These are phyloP conservation scores for Penicillium sp. DNA, from an alignment of 2,329 filamentous ascomycete species.

Conservation along the genomic window DNA sequence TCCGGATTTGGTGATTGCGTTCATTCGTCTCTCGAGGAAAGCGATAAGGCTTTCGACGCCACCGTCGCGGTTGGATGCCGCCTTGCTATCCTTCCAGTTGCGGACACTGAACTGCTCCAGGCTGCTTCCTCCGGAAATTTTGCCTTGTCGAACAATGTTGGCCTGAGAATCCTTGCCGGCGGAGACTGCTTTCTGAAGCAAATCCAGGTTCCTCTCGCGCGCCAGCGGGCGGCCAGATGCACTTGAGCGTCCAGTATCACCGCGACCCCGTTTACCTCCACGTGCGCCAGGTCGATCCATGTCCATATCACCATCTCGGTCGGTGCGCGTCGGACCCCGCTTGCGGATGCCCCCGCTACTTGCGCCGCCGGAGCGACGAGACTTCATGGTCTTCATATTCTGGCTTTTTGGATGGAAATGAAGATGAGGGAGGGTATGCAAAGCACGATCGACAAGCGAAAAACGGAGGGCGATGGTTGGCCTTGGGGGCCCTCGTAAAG, in stretches of 20 bases:
- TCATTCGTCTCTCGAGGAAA: conserved; percentile 68
- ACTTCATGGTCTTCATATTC: conserved; percentile 32
- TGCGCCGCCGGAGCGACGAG: conserved; percentile 26
- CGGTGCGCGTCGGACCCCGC: conserved; percentile 44
- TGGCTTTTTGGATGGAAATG: conserved; percentile 4
- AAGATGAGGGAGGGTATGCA: neutral
- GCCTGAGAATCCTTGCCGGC: conserved; percentile 31
- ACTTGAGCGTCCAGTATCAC: conserved; percentile 26
- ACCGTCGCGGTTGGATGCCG: conserved; percentile 60
- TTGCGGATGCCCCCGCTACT: conserved; percentile 51
- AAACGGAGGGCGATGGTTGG: neutral
- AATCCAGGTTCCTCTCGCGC: conserved; percentile 32
- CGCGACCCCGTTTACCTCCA: conserved; percentile 34
- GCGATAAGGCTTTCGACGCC: conserved; percentile 60
- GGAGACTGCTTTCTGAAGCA: conserved; percentile 36
- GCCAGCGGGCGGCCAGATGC: conserved; percentile 20
- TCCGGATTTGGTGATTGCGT: conserved; percentile 44
- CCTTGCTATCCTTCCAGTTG: conserved; percentile 65
- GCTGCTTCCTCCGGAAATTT: conserved; percentile 24
- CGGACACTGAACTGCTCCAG: conserved; percentile 45
- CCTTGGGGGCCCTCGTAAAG: conserved; percentile 1
- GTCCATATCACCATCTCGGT: conserved; percentile 58
- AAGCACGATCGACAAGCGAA: neutral
- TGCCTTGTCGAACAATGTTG: conserved; percentile 36
- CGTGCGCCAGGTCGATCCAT: conserved; percentile 49